phyloP scores from a whole-genome alignment of 2,329 filamentous ascomycete genomes.

The Arthrocladium fulminans region DNA sequence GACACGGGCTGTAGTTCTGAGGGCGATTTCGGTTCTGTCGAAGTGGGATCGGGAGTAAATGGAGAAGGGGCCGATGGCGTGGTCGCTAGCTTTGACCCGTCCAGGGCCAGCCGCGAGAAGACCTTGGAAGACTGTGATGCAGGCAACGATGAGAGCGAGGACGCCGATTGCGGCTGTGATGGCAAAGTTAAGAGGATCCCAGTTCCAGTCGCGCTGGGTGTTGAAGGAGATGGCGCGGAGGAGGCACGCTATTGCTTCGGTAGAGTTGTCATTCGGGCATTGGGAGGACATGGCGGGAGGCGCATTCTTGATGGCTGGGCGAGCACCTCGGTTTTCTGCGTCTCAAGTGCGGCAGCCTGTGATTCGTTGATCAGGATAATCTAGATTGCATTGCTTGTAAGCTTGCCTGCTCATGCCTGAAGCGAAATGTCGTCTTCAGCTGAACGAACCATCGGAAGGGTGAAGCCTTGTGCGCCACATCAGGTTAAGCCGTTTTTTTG shows the following conservation, averaged over 20 bases:
- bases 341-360: no score
- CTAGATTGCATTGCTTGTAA: no score
- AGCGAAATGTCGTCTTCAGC: no score
- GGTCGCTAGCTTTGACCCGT: conserved; percentile 13
- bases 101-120: conserved; percentile 14
- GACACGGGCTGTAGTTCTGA: conserved; percentile 6
- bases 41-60: conserved; percentile 7
- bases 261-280: not conserved
- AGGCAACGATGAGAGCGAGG: conserved; percentile 10
- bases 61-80: conserved; percentile 12
- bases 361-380: no score
- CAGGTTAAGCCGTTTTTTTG: no score
- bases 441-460: no score
- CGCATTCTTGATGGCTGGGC: not conserved
- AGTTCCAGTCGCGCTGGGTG: conserved; percentile 1
- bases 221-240: not conserved
- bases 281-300: not conserved
- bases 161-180: conserved; percentile 12
- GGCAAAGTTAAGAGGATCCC: conserved; percentile 14
- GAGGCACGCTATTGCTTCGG: not conserved
- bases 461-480: no score
- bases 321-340: no score
- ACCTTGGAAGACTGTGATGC: conserved; percentile 13
- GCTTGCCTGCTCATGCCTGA: no score
- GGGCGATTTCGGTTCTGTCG: conserved; percentile 8